These are phyloP conservation scores for Vitis hybrid DNA, from an alignment of 177 flowering plant genomes.

Conservation along the genomic window DNA sequence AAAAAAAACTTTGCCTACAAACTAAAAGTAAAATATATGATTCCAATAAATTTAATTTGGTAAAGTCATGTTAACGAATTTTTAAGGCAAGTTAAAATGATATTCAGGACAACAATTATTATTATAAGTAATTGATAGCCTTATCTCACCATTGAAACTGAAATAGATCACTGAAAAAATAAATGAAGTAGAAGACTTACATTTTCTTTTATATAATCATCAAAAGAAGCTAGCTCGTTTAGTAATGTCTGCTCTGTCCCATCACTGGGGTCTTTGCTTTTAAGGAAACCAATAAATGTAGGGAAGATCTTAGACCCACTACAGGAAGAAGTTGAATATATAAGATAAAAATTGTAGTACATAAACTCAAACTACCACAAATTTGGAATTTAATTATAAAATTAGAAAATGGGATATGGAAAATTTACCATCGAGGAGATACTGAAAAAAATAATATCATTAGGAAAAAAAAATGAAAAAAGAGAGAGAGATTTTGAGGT, in stretches of 20 bases:
- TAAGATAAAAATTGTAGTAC: too few relatives aligned
- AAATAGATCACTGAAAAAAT: neutral
- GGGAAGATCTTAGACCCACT: conserved; percentile 95
- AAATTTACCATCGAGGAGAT: too few relatives aligned
- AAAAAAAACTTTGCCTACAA: too few relatives aligned
- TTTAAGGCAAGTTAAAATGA: too few relatives aligned
- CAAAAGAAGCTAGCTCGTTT: conserved; percentile 66
- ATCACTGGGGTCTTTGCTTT: conserved; percentile 86
- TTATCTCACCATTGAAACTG: neutral
- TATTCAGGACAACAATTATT: neutral
- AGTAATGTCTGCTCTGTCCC: conserved; percentile 88
- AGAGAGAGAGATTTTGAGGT: too few relatives aligned
- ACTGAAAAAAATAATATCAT: too few relatives aligned
- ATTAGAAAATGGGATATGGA: neutral
- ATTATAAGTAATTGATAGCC: neutral
- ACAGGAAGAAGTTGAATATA: conserved; percentile 13
- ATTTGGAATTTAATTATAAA: too few relatives aligned
- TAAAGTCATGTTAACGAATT: too few relatives aligned
- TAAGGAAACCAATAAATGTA: conserved; percentile 76
- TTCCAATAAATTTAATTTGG: too few relatives aligned
- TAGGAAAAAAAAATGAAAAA: neutral
- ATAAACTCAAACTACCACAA: too few relatives aligned
- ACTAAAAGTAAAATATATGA: too few relatives aligned
- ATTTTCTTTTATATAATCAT: conserved; percentile 71
- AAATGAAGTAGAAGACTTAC: conserved; percentile 43